Conservation (phyloP, 306 rosid genomes). For the Vigna angularis region DNA sequence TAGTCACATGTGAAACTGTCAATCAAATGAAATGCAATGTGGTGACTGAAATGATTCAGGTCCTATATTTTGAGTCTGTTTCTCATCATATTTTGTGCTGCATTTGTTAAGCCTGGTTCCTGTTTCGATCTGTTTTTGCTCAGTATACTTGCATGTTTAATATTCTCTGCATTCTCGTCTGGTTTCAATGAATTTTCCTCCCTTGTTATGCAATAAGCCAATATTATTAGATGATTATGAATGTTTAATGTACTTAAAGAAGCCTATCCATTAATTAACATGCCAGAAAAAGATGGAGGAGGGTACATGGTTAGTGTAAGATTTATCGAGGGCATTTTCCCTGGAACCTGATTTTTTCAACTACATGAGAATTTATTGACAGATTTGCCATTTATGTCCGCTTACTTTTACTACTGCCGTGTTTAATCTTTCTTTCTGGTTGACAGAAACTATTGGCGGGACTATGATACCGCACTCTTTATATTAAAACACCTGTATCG, state of each 20-base stretch:
- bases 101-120: neutral
- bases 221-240: neutral
- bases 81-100: neutral
- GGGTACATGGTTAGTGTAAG: neutral
- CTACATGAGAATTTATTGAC: neutral
- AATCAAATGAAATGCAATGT: neutral
- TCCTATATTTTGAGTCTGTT: neutral
- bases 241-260: neutral
- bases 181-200: neutral
- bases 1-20: neutral
- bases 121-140: constrained; percentile 13
- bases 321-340: neutral
- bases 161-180: neutral
- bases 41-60: neutral
- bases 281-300: neutral
- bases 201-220: neutral
- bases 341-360: neutral
- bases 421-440: constrained; percentile 27
- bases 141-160: neutral
- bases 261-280: neutral
- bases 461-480: constrained; percentile 86
- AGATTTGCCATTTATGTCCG: neutral
- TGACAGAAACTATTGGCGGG: constrained; percentile 97
- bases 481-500: constrained; percentile 80
- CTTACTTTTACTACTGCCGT: neutral